Conservation (phyloP, 169 alveolate genomes). For the Theileria sp. region DNA sequence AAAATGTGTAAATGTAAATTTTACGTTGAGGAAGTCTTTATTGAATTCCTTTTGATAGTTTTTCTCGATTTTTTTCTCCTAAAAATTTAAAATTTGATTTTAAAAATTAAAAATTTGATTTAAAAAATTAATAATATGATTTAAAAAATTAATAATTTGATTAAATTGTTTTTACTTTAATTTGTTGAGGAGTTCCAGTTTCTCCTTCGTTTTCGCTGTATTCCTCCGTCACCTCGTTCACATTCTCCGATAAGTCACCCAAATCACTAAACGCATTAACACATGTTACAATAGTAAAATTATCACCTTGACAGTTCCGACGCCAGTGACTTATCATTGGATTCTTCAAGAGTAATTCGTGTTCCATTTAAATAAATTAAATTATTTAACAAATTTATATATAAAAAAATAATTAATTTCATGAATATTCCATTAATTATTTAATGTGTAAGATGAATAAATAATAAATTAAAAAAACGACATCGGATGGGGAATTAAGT, state of each 20-base stretch:
- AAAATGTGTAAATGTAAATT: background rate
- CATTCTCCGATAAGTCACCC: constrained; percentile 31
- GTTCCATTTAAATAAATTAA: background rate
- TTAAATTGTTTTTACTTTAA: constrained; percentile 11
- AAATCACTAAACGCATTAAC: constrained; percentile 28
- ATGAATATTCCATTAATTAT: too few relatives aligned
- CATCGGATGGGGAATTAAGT: background rate
- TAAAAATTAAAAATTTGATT: too few relatives aligned
- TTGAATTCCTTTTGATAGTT: constrained; percentile 15
- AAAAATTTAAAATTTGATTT: too few relatives aligned
- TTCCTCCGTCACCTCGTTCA: constrained; percentile 39
- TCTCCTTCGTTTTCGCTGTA: constrained; percentile 1
- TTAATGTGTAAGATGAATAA: too few relatives aligned
- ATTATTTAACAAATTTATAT: too few relatives aligned
- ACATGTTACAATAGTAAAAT: background rate
- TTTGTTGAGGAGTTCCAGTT: constrained; percentile 15
- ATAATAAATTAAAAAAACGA: background rate
- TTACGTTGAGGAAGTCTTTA: constrained; percentile 12
- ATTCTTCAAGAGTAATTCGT: background rate
- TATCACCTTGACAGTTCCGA: background rate
- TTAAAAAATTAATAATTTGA: too few relatives aligned
- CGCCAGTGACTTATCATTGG: background rate
- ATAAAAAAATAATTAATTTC: background rate
- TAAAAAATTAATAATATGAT: too few relatives aligned
- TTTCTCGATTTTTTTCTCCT: constrained; percentile 10